phyloP scores from a whole-genome alignment of 371 early-diverging fungal genomes.

The Mucor lusitanicus region DNA sequence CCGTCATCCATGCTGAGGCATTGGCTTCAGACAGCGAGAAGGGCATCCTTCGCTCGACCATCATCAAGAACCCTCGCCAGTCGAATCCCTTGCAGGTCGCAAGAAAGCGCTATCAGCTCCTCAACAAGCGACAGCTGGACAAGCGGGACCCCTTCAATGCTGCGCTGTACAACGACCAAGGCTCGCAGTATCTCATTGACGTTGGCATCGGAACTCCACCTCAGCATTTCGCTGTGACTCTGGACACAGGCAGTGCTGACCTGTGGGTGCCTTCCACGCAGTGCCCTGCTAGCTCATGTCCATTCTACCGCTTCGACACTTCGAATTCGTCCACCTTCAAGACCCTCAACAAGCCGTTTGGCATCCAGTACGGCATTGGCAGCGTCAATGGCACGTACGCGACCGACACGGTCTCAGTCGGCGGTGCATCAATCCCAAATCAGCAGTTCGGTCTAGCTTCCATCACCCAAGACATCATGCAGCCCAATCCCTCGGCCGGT shows the following conservation, averaged over 20 bases:
- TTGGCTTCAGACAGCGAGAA: slow-evolving; percentile 10
- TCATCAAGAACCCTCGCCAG: slow-evolving; percentile 13
- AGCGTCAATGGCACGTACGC: slow-evolving; percentile 44
- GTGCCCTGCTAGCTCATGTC: slow-evolving; percentile 32
- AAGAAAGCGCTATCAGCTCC: slow-evolving; percentile 10
- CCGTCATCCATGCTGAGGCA: neutral
- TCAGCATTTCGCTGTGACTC: slow-evolving; percentile 42
- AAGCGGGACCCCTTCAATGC: slow-evolving; percentile 18
- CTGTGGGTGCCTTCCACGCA: slow-evolving; percentile 44
- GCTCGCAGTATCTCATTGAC: slow-evolving; percentile 42
- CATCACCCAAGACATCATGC: slow-evolving; percentile 33
- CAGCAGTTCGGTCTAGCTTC: slow-evolving; percentile 49
- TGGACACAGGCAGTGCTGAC: slow-evolving; percentile 53
- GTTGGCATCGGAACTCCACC: slow-evolving; percentile 45
- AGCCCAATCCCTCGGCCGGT: slow-evolving; percentile 23
- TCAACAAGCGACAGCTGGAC: neutral
- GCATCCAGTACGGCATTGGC: slow-evolving; percentile 47
- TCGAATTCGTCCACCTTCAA: slow-evolving; percentile 37
- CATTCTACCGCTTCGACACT: slow-evolving; percentile 38
- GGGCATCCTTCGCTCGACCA: slow-evolving; percentile 17
- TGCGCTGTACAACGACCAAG: slow-evolving; percentile 41
- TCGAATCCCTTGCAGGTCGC: slow-evolving; percentile 19
- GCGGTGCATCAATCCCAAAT: slow-evolving; percentile 38
- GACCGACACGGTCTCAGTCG: slow-evolving; percentile 32
- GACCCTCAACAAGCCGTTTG: slow-evolving; percentile 19